phyloP scores from a whole-genome alignment of 495 filamentous ascomycete species.

The Xylaria venustula region DNA sequence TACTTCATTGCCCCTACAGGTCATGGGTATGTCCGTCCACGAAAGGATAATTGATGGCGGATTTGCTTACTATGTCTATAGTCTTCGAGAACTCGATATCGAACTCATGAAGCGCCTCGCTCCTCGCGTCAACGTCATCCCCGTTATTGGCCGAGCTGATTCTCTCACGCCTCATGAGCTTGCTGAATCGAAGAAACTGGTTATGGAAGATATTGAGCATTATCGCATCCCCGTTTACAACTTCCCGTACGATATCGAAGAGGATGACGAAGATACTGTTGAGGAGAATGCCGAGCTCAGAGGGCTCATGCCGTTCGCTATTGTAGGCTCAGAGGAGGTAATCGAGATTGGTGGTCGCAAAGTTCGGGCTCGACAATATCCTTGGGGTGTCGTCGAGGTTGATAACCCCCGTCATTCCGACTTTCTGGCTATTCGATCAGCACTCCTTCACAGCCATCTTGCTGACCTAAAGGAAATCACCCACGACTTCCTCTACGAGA shows the following conservation, averaged over 20 bases:
- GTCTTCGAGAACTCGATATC: slow-evolving; percentile 97
- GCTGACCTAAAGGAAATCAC: slow-evolving; percentile 99
- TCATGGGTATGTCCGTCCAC: slow-evolving; percentile 65
- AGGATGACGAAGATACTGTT: slow-evolving; percentile 98
- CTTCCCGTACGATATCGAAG: slow-evolving; percentile 99
- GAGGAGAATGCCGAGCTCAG: slow-evolving; percentile 98
- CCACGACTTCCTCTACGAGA: slow-evolving; percentile 99
- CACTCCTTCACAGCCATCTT: slow-evolving; percentile 93
- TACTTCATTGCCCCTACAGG: slow-evolving; percentile 99
- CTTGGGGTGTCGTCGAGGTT: slow-evolving; percentile 98
- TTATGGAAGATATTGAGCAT: slow-evolving; percentile 99
- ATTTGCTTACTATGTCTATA: slow-evolving; percentile 35
- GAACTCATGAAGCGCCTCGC: slow-evolving; percentile 99
- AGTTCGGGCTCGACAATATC: slow-evolving; percentile 93
- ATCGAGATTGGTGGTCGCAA: slow-evolving; percentile 90
- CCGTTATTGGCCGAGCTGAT: slow-evolving; percentile 97
- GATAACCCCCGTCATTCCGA: slow-evolving; percentile 99
- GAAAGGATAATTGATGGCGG: not conserved
- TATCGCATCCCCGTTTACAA: slow-evolving; percentile 99
- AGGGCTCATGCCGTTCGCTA: slow-evolving; percentile 97
- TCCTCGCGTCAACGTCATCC: slow-evolving; percentile 97
- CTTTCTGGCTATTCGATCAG: slow-evolving; percentile 95
- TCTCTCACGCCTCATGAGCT: slow-evolving; percentile 94
- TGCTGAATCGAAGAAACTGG: slow-evolving; percentile 97
- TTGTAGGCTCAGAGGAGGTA: slow-evolving; percentile 93